Evolutionary conservation across 2,329 filamentous ascomycete species (phyloP), one percentile per base, ranked within the genome.

Genomic region (Fusarium buharicum): DNA sequence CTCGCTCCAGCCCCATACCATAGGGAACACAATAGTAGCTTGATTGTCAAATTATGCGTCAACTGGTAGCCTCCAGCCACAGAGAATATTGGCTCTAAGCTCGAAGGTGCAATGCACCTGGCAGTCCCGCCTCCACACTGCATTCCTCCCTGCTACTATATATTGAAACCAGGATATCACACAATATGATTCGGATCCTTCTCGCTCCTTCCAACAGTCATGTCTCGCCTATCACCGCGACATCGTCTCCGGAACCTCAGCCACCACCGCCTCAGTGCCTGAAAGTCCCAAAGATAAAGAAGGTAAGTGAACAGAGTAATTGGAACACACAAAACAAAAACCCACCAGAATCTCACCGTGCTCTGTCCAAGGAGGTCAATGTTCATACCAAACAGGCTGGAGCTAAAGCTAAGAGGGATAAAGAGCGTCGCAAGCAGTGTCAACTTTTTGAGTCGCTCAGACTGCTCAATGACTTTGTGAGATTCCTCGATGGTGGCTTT

Each of bases 311-410:
- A 39, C 36, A 39, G 36, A 39, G 36, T 39, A 39, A 39, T 39
- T 39, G 36, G 36, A 39, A 39, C 36, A 39, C 36, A 39, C 36
- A 39, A 39, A 20, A 39, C 36, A 39, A 39, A 39, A 39, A 39
- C 22, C 36, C 36, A 39, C 36, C 36, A 39, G 36, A 39, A 39
- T 39, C 17, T 39, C 36, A 39, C 36, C 36, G 36, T 39, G 36
- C 36, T 39, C 36, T 39, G 36, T 39, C 36, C 36, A 39, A 39
- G 36, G 36, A 39, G 36, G 36, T 39, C 44, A 47, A 47, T 36
- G 18, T 47, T 47, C 44, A 47, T 47, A 36, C 44, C 44, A 47
- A 47, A 47, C 16, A 47, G 44, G 31, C 30, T 36, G 18, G 44
- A 36, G 31, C 30, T 47, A 37, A 47, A 47, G 31, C 30, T 36